These are phyloP conservation scores for Alternaria sp. DNA, from an alignment of 2,329 filamentous ascomycete genomes.

Conservation along the genomic window DNA sequence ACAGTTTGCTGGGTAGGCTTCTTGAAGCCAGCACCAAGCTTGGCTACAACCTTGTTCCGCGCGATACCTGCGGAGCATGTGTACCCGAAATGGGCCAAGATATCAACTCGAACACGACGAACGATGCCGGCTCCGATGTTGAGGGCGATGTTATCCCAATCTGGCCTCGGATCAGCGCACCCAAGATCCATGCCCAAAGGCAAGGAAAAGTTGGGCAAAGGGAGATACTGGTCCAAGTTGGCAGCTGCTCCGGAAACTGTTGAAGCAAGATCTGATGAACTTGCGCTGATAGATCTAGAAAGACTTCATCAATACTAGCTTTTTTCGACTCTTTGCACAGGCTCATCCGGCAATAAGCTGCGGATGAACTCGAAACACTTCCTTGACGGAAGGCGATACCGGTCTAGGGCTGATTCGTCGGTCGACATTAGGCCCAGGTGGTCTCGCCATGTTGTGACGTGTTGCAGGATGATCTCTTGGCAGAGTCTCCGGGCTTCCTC, in stretches of 20 bases:
- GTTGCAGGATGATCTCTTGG: constrained; percentile 82
- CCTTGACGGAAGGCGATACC: constrained; percentile 86
- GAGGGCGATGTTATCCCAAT: constrained; percentile 97
- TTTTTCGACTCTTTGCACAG: constrained; percentile 82
- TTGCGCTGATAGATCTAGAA: constrained; percentile 87
- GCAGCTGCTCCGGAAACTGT: constrained; percentile 78
- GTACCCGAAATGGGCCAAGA: constrained; percentile 77
- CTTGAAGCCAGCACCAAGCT: constrained; percentile 87
- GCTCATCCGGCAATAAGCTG: constrained; percentile 69
- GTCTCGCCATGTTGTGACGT: constrained; percentile 95
- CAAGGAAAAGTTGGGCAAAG: constrained; percentile 75
- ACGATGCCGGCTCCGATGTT: constrained; percentile 89
- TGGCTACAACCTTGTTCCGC: constrained; percentile 93
- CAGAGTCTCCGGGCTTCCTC: constrained; percentile 86
- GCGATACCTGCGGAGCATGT: constrained; percentile 92
- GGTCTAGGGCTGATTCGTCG: constrained; percentile 93
- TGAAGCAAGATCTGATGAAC: constrained; percentile 78
- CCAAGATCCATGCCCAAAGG: constrained; percentile 81
- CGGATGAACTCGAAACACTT: constrained; percentile 83
- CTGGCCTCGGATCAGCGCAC: constrained; percentile 78
- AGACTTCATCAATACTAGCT: constrained; percentile 94
- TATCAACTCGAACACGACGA: constrained; percentile 73
- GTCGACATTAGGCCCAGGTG: constrained; percentile 92
- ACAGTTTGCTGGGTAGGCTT: constrained; percentile 96
- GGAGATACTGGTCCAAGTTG: constrained; percentile 75